A percentile compares a stretch with the other conserved stretches of the same genome.
These are phyloP conservation scores for Cercospora janseana DNA, from an alignment of 2,329 filamentous ascomycete genomes.

Conservation along the genomic window DNA sequence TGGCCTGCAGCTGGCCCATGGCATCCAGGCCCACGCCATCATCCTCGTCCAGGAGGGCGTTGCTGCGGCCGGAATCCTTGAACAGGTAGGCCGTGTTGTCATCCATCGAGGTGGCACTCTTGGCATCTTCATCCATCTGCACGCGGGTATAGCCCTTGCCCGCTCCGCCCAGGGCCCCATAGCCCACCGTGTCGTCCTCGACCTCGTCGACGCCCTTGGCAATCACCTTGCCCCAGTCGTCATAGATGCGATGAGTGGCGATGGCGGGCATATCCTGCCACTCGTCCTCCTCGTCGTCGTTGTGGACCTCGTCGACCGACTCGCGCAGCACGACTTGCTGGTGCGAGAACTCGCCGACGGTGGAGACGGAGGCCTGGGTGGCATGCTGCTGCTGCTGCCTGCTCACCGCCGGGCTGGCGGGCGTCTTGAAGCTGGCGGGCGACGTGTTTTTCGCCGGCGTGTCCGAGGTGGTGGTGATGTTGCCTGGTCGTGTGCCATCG, in stretches of 20 bases:
- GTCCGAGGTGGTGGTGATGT: slow-evolving; percentile 3
- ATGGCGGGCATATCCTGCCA: slow-evolving; percentile 97
- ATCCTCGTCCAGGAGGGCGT: slow-evolving; percentile 59
- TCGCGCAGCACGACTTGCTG: slow-evolving; percentile 65
- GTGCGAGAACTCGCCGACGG: slow-evolving; percentile 84
- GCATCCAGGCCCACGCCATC: slow-evolving; percentile 79
- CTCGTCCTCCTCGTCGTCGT: slow-evolving; percentile 59
- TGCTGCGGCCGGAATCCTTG: slow-evolving; percentile 64
- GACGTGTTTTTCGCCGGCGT: slow-evolving; percentile 6
- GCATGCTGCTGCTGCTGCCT: slow-evolving; percentile 22
- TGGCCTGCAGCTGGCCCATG: slow-evolving; percentile 87
- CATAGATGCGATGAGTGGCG: slow-evolving; percentile 90
- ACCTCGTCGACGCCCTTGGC: slow-evolving; percentile 73
- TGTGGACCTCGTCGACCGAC: slow-evolving; percentile 43
- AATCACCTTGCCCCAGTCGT: slow-evolving; percentile 85
- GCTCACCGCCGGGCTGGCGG: slow-evolving; percentile 12
- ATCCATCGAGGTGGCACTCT: slow-evolving; percentile 93
- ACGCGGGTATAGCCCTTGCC: slow-evolving; percentile 94
- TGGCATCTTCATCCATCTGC: slow-evolving; percentile 89
- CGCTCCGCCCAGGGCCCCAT: slow-evolving; percentile 77
- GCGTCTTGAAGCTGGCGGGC: not conserved
- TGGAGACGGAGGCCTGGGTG: slow-evolving; percentile 25
- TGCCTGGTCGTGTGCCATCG: slow-evolving; percentile 4
- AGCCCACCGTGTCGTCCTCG: slow-evolving; percentile 68
- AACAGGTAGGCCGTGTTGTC: slow-evolving; percentile 97